Percentiles rank a stretch among this genome's conserved stretches.
These are phyloP conservation scores for Penicillium verrucosum DNA, from an alignment of 2,329 filamentous ascomycete genomes.

Conservation along the genomic window DNA sequence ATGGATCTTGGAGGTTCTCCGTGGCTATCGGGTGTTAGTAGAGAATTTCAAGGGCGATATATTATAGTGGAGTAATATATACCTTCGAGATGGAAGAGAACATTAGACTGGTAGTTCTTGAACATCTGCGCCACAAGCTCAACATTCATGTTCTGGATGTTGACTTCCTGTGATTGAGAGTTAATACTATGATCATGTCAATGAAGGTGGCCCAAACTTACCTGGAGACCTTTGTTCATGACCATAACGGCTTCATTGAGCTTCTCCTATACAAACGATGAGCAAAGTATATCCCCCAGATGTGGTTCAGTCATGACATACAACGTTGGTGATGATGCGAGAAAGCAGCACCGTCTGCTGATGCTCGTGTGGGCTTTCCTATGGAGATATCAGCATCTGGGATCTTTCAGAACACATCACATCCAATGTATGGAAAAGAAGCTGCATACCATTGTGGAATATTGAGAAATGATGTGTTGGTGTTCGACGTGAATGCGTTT, in stretches of 20 bases:
- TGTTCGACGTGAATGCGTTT: constrained; percentile 14
- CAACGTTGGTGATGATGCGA: constrained; percentile 95
- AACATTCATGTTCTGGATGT: constrained; percentile 98
- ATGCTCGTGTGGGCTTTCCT: constrained; percentile 96
- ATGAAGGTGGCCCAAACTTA: constrained; percentile 35
- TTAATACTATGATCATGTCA: not conserved
- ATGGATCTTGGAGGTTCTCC: constrained; percentile 75
- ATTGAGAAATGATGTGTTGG: not conserved
- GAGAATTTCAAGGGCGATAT: not conserved
- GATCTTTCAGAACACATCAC: not conserved
- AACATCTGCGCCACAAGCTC: constrained; percentile 99
- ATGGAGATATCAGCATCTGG: constrained; percentile 1
- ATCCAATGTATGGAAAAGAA: not conserved
- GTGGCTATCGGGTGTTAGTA: constrained; percentile 59
- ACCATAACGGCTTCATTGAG: constrained; percentile 90
- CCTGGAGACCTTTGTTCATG: constrained; percentile 88
- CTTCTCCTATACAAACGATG: constrained; percentile 67
- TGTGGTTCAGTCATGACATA: constrained; percentile 49
- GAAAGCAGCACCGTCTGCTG: constrained; percentile 92
- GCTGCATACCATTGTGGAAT: constrained; percentile 2
- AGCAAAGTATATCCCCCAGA: constrained; percentile 8
- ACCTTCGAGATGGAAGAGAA: constrained; percentile 97
- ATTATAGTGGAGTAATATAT: constrained; percentile 17
- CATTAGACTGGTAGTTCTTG: constrained; percentile 98
- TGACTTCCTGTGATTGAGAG: constrained; percentile 70